phyloP scores from a whole-genome alignment of 352 stramenopile genomes.

The Phytopythium oedochilum region DNA sequence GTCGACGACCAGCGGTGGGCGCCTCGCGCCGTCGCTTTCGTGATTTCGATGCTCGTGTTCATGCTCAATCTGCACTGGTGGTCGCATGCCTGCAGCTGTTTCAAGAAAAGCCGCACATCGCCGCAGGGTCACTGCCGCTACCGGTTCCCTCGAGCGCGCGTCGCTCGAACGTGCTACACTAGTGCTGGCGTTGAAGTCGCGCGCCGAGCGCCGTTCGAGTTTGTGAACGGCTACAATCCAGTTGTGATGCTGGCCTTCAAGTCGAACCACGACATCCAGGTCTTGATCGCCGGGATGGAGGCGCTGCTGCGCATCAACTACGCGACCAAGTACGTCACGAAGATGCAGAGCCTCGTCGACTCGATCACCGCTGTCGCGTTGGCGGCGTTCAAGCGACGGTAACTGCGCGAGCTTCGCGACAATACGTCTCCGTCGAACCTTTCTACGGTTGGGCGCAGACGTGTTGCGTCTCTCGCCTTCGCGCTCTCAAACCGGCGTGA shows the following conservation, averaged over 20 bases:
- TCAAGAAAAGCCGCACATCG: not conserved
- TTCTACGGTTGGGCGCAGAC: not conserved
- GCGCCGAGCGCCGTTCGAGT: not conserved
- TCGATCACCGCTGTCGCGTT: not conserved
- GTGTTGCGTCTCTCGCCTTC: not conserved
- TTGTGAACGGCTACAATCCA: not conserved
- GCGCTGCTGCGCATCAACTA: not conserved
- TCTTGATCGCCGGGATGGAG: not conserved
- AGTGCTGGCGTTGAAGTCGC: not conserved
- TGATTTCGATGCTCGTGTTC: not conserved
- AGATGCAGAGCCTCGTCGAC: not conserved
- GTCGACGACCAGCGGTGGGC: slow-evolving; percentile 3
- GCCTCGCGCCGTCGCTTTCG: not conserved
- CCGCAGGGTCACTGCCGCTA: not conserved
- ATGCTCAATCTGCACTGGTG: not conserved
- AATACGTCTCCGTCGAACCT: too few relatives aligned
- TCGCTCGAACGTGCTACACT: not conserved
- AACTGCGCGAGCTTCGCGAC: not conserved
- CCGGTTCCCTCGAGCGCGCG: not conserved
- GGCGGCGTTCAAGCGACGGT: not conserved
- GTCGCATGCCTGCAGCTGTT: not conserved
- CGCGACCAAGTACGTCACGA: not conserved
- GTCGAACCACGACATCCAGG: not conserved
- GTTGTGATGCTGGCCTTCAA: not conserved
- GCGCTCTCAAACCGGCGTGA: not conserved